Conservation (phyloP, 2,329 filamentous ascomycete species). For the Claviceps purpurea region DNA sequence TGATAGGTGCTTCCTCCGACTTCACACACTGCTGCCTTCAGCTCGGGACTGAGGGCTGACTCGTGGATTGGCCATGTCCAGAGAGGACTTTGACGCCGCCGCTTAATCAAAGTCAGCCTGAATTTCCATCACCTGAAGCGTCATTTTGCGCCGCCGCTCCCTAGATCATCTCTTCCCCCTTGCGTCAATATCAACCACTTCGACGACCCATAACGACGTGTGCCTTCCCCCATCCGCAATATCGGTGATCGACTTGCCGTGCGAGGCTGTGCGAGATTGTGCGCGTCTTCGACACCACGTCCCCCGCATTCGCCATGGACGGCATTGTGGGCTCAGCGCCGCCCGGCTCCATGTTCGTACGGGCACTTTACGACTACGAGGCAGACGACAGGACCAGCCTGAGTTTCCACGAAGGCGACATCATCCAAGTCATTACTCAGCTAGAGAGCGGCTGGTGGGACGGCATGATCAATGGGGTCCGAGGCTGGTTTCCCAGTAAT, state of each 20-base stretch:
- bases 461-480: slow-evolving; percentile 89
- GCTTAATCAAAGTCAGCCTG: slow-evolving; percentile 8
- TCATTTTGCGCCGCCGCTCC: slow-evolving; percentile 2
- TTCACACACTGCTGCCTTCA: slow-evolving; percentile 11
- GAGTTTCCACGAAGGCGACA: slow-evolving; percentile 91
- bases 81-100: slow-evolving; percentile 19
- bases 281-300: not conserved
- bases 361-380: slow-evolving; percentile 94
- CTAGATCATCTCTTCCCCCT: not conserved
- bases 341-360: slow-evolving; percentile 70
- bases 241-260: not conserved
- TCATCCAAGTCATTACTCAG: slow-evolving; percentile 97
- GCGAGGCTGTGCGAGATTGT: not conserved
- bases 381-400: slow-evolving; percentile 93
- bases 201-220: not conserved
- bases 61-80: slow-evolving; percentile 20
- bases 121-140: not conserved
- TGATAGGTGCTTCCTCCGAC: slow-evolving; percentile 8
- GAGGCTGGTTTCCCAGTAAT: slow-evolving; percentile 98
- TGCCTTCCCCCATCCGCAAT: not conserved
- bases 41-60: slow-evolving; percentile 17
- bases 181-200: not conserved
- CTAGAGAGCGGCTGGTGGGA: slow-evolving; percentile 99
- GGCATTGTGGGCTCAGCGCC: slow-evolving; percentile 46
- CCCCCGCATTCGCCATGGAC: slow-evolving; percentile 35